Evolutionary conservation across 2,329 filamentous ascomycete genomes (phyloP).

Genomic region (Paraphaeosphaeria minitans): DNA sequence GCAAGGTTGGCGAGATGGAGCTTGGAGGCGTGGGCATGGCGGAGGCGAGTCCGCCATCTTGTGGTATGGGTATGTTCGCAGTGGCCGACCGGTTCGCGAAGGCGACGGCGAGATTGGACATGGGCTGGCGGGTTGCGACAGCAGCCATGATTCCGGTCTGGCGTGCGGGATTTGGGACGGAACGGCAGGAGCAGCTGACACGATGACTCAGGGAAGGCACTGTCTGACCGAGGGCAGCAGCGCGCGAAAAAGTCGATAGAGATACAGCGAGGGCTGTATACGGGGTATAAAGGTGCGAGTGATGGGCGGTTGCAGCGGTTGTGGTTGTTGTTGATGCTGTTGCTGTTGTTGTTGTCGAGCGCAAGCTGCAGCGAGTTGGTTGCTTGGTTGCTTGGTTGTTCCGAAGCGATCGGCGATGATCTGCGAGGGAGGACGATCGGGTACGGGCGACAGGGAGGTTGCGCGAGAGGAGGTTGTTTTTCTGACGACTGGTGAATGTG

Average conservation of each 20-base stretch:
- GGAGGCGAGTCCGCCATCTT: conserved; percentile 34
- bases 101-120: conserved; percentile 50
- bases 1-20: conserved; percentile 88
- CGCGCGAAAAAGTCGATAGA: conserved; percentile 13
- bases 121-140: conserved; percentile 38
- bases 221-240: conserved; percentile 26
- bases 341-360: conserved; percentile 22
- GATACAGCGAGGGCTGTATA: conserved; percentile 29
- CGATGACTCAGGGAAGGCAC: conserved; percentile 38
- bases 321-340: no score
- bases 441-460: conserved; percentile 17
- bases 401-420: conserved; percentile 42
- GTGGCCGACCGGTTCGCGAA: conserved; percentile 40
- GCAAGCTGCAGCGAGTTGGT: conserved; percentile 40
- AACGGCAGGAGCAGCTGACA: conserved; percentile 29
- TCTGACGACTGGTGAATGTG: neutral
- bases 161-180: conserved; percentile 13
- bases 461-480: conserved; percentile 11
- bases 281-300: conserved; percentile 20
- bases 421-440: conserved; percentile 32
- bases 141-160: conserved; percentile 42
- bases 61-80: conserved; percentile 34
- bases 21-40: conserved; percentile 84
- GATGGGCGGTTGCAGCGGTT: conserved; percentile 23
- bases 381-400: conserved; percentile 34